Evolutionary conservation across 805 yeast species (phyloP), one percentile per base, ranked within the genome.

Genomic region (Candida palmyrensis): DNA sequence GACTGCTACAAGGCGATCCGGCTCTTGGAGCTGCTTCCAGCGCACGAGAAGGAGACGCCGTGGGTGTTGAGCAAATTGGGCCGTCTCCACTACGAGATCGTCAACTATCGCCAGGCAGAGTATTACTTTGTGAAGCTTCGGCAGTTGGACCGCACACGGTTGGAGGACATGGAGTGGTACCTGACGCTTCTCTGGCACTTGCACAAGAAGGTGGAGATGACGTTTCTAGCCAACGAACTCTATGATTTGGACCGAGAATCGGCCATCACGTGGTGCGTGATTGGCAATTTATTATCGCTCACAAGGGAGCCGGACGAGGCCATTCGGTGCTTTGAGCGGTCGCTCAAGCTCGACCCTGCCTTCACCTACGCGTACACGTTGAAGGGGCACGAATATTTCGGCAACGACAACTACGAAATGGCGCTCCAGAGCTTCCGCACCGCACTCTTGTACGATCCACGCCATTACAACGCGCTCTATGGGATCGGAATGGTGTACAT

Each of bases 401-500:
- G 90, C 2, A 86, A 77, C 48, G 98, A 94, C 59, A 88, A 94
- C 23, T 85, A 82, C 59, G 96, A 88, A 51, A 75, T 79, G 51
- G 97, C 98, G 0, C 71, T 83, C 40, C 85, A 82, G 36, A 77
- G 86, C 40, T 92, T 88, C 68, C 60, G 96, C 23, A 67, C 70
- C 41, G 94, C 96, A 3, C 66, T 92, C 29, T 62, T 81, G 16
- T 69, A 79, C 26, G 95, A 90, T 48, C 71, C 80, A 29, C 68
- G 88, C 37, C 96, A 87, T 53, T 92, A 89, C 57, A 92, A 90
- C 57, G 97, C 97, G 0, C 77, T 89, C 49, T 92, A 92, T 50
- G 98, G 98, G 18, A 74, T 92, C 36, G 98, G 97, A 6, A 87
- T 88, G 90, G 94, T 88, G 18, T 82, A 80, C 53, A 72, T 87